These are phyloP conservation scores for Magnusiomyces fungicola DNA, from an alignment of 1,139 yeast genomes.

Conservation along the genomic window DNA sequence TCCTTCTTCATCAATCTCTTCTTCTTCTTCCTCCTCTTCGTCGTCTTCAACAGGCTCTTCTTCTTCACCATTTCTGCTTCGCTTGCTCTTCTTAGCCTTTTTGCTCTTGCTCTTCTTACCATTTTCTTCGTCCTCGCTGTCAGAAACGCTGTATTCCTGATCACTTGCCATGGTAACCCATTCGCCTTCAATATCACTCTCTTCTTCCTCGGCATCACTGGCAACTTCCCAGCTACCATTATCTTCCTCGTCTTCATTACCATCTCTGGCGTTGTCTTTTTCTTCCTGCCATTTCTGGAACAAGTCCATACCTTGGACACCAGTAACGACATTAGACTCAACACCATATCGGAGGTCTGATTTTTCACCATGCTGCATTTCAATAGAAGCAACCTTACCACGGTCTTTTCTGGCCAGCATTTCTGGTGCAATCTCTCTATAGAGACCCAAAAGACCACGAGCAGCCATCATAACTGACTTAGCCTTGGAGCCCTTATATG, in stretches of 20 bases:
- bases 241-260: constrained; percentile 39
- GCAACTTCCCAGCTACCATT: constrained; percentile 42
- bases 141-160: constrained; percentile 40
- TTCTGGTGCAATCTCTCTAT: constrained; percentile 93
- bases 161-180: constrained; percentile 53
- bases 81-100: constrained; percentile 41
- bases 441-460: constrained; percentile 73
- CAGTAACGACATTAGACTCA: constrained; percentile 31
- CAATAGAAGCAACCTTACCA: constrained; percentile 86
- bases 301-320: constrained; percentile 86
- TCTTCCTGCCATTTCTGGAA: constrained; percentile 82
- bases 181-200: constrained; percentile 43
- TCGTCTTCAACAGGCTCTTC: constrained; percentile 43
- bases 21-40: constrained; percentile 56
- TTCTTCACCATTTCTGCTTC: constrained; percentile 35
- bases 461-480: constrained; percentile 95
- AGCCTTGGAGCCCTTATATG: constrained; percentile 85
- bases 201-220: constrained; percentile 45
- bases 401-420: constrained; percentile 86
- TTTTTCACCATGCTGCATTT: constrained; percentile 45
- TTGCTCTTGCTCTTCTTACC: constrained; percentile 20
- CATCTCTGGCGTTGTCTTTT: constrained; percentile 41
- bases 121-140: constrained; percentile 52
- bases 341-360: constrained; percentile 51
- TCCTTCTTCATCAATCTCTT: constrained; percentile 37